Conservation (phyloP, 768 basidiomycete species). For the Podaxis rugospora region DNA sequence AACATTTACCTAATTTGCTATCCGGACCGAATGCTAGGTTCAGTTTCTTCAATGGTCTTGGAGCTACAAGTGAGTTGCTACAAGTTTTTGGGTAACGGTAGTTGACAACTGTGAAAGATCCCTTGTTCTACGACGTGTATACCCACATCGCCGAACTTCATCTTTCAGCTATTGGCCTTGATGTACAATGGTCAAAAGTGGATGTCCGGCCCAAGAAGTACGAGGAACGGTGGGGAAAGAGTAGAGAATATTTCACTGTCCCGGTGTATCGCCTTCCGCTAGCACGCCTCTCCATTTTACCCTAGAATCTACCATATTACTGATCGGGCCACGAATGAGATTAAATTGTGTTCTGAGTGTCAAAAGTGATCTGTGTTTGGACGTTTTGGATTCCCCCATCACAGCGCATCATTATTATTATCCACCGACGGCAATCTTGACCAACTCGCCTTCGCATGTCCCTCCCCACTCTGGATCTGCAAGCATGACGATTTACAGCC, state of each 20-base stretch:
- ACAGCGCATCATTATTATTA: neutral
- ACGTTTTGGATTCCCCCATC: neutral
- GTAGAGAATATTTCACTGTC: conserved; percentile 70
- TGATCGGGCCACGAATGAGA: neutral
- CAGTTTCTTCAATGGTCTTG: conserved; percentile 96
- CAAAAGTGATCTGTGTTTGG: neutral
- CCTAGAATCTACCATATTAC: neutral
- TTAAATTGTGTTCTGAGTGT: neutral
- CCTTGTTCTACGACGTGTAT: conserved; percentile 88
- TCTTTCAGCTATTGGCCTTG: conserved; percentile 74
- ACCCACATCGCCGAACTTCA: conserved; percentile 82
- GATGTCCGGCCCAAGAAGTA: conserved; percentile 49
- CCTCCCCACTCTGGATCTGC: neutral
- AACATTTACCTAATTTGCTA: conserved; percentile 71
- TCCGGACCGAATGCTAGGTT: conserved; percentile 72
- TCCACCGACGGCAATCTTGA: neutral
- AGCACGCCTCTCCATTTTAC: conserved; percentile 25
- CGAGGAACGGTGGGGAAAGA: conserved; percentile 70
- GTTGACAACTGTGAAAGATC: conserved; percentile 45
- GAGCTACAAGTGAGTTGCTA: conserved; percentile 76
- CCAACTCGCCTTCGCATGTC: conserved; percentile 1
- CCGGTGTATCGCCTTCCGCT: conserved; percentile 73
- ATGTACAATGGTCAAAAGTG: conserved; percentile 79
- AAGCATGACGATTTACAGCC: conserved; percentile 81
- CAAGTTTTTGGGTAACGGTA: neutral